Base-by-base conservation (phyloP, 2,329 filamentous ascomycete genomes). In the Beauveria brongniartii region DNA sequence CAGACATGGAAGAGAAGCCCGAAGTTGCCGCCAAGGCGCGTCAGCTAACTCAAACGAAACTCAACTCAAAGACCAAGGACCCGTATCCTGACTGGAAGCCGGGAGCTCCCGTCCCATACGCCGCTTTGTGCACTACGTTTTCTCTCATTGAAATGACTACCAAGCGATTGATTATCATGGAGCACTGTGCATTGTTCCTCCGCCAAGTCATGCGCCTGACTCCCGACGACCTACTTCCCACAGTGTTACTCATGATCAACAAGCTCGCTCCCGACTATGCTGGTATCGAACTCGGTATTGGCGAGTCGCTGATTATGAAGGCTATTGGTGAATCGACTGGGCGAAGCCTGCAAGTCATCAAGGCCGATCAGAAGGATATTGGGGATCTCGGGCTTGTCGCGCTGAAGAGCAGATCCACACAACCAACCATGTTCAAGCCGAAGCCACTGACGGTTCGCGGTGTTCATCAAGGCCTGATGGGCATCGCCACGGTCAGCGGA, bases 261-360 rank as follows among this genome's bases (percentile, higher is more conserved):
- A 97, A 97, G 73, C 84, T 99, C 28, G 94, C 94, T 2, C 93
- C 94, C 3, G 94, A 99, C 70, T 99, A 97, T 72, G 89, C 92
- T 48, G 94, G 94, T 22, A 92, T 99, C 64, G 94, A 99, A 74
- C 82, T 99, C 34, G 94, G 94, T n/a, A 99, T 99, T 67, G 94
- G 94, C 61, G 94, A 99, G 75, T 97, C 93, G 0, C 76, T 99
- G 30, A 97, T 99, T 69, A 97, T 97, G 92, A 99, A 97, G 73
- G 91, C 94, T 5, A 96, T 99, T 69, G 93, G 93, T 12, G 93
- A 97, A 76, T 89, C 88, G 34, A 99, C 94, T 0, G 94, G 94
- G 10, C 87, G 94, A 63, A 96, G 87, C 69, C 75, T 97, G 52
- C 82, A 88, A 43, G 87, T 96, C 57, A 96, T 99, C 79, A 97